Percentiles rank a stretch among this genome's conserved stretches.
These are phyloP conservation scores for Annona cherimola DNA, from an alignment of 164 flowering plant species.

Conservation along the genomic window DNA sequence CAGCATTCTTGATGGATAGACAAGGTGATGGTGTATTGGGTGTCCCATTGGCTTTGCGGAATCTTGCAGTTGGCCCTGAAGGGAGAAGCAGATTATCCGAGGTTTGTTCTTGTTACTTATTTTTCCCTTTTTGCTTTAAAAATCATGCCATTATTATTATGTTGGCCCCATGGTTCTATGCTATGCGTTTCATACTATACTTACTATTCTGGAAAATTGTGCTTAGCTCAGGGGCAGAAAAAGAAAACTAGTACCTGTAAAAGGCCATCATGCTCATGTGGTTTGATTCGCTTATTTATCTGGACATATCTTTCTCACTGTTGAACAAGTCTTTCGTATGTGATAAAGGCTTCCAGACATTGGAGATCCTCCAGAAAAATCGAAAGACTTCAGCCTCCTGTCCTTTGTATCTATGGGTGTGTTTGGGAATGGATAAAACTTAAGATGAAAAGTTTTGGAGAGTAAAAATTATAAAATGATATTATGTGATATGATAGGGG, in stretches of 20 bases:
- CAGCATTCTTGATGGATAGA: slow-evolving; percentile 53
- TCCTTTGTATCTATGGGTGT: neutral
- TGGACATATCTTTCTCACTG: neutral
- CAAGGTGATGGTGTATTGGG: slow-evolving; percentile 55
- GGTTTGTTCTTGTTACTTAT: slow-evolving; percentile 39
- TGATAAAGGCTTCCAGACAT: neutral
- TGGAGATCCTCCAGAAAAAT: neutral
- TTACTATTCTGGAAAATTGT: neutral
- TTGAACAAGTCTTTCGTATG: too few relatives aligned
- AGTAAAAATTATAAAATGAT: too few relatives aligned
- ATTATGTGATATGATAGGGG: too few relatives aligned
- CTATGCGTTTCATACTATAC: neutral
- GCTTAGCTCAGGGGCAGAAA: neutral
- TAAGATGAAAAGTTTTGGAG: too few relatives aligned
- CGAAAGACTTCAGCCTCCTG: neutral
- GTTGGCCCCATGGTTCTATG: neutral
- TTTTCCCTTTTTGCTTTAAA: neutral
- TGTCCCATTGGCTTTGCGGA: slow-evolving; percentile 46
- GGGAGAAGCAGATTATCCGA: slow-evolving; percentile 78
- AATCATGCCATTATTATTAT: neutral
- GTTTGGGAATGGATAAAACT: too few relatives aligned
- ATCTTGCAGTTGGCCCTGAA: slow-evolving; percentile 50
- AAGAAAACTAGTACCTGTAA: neutral
- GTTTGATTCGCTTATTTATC: neutral
- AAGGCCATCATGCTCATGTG: neutral